Conservation (phyloP, 2,329 filamentous ascomycete genomes). For the Colletotrichum orbiculare region DNA sequence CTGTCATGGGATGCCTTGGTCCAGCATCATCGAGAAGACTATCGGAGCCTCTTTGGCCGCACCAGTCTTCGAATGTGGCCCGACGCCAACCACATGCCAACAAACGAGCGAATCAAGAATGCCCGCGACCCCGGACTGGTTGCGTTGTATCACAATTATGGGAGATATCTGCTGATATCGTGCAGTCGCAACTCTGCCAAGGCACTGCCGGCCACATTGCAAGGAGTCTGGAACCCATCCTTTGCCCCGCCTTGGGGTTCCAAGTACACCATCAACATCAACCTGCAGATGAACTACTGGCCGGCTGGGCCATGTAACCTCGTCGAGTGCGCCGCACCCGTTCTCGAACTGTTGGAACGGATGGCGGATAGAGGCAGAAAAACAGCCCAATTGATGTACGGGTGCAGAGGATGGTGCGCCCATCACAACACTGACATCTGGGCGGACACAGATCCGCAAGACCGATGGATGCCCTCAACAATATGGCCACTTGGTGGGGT, state of each 20-base stretch:
- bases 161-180: constrained; percentile 38
- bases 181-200: constrained; percentile 30
- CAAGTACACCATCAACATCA: constrained; percentile 58
- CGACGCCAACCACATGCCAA: constrained; percentile 37
- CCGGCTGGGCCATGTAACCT: constrained; percentile 38
- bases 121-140: constrained; percentile 40
- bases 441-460: constrained; percentile 48
- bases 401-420: constrained; percentile 45
- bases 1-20: constrained; percentile 38
- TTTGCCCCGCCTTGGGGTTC: constrained; percentile 53
- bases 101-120: constrained; percentile 37
- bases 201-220: constrained; percentile 53
- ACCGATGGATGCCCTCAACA: constrained; percentile 46
- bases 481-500: constrained; percentile 54
- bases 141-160: constrained; percentile 38
- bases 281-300: constrained; percentile 57
- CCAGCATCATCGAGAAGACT: constrained; percentile 39
- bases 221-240: constrained; percentile 56
- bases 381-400: constrained; percentile 48
- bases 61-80: constrained; percentile 41
- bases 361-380: constrained; percentile 47
- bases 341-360: constrained; percentile 46
- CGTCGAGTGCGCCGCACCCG: constrained; percentile 28
- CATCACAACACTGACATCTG: constrained; percentile 53
- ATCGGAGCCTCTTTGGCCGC: constrained; percentile 39